phyloP scores from a whole-genome alignment of 495 filamentous ascomycete genomes.

The Podospora australis region DNA sequence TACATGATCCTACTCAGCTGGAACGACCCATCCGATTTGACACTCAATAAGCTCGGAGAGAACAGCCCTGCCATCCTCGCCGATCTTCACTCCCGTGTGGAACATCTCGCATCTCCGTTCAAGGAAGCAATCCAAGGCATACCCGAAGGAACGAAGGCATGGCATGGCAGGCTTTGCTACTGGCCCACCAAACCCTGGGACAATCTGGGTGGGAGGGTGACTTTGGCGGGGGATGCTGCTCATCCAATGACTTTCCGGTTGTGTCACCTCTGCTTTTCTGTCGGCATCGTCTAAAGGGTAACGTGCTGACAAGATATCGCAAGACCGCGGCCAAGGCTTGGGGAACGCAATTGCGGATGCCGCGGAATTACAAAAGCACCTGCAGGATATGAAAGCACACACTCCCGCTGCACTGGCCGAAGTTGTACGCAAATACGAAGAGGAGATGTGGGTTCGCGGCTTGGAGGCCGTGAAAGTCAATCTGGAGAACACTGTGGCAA shows the following conservation, averaged over 20 bases:
- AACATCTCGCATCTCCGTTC: conserved; percentile 15
- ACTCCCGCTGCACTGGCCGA: conserved; percentile 19
- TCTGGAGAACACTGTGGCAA: conserved; percentile 24
- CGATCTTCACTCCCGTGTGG: conserved; percentile 4
- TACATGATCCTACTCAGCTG: conserved; percentile 20
- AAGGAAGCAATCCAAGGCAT: conserved; percentile 15
- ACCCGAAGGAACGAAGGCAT: conserved; percentile 6
- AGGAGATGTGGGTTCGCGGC: conserved; percentile 28
- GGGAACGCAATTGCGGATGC: conserved; percentile 44
- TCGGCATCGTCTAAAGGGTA: too few species aligned
- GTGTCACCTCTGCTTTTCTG: not conserved
- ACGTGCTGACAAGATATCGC: not conserved
- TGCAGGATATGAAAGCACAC: too few species aligned
- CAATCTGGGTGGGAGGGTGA: conserved; percentile 33
- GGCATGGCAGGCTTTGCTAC: conserved; percentile 16
- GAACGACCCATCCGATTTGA: conserved; percentile 7
- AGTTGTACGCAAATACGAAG: conserved; percentile 26
- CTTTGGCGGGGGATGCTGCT: conserved; percentile 46
- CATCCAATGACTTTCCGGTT: conserved; percentile 45
- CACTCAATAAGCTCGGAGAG: not conserved
- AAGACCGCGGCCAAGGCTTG: conserved; percentile 44
- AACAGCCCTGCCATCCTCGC: conserved; percentile 7
- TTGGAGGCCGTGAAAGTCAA: conserved; percentile 23
- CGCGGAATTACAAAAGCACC: conserved; percentile 23
- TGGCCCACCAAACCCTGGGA: conserved; percentile 36